A percentile compares a stretch with the other conserved stretches of the same genome.
Evolutionary conservation across 2,329 filamentous ascomycete species (phyloP).

Genomic region (Microcyclosporella mali): DNA sequence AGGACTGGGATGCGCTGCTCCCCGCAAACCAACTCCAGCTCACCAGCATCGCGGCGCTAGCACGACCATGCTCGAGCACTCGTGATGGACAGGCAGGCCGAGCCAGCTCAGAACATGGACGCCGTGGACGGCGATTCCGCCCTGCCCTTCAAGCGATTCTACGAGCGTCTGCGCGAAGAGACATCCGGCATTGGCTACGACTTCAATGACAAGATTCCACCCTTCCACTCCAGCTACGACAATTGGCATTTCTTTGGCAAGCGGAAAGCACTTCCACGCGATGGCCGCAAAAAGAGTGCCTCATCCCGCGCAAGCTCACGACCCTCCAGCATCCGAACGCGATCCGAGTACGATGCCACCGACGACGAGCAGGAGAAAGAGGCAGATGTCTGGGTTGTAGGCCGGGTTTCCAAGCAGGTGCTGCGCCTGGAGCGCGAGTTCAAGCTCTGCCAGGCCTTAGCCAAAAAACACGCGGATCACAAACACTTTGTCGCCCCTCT

Average conservation of each 20-base stretch:
- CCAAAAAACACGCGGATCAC: conserved; percentile 48
- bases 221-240: conserved; percentile 62
- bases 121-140: conserved; percentile 11
- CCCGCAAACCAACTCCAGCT: too few relatives aligned
- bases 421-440: conserved; percentile 82
- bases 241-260: conserved; percentile 62
- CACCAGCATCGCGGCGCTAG: too few relatives aligned
- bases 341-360: conserved; percentile 23
- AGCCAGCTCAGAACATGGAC: conserved; percentile 1
- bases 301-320: conserved; percentile 36
- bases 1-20: too few relatives aligned
- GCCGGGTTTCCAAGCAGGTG: conserved; percentile 74
- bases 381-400: conserved; percentile 55
- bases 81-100: too few relatives aligned
- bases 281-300: conserved; percentile 25
- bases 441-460: conserved; percentile 70
- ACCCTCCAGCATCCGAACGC: conserved; percentile 21
- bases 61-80: too few relatives aligned
- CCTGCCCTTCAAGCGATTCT: conserved; percentile 27
- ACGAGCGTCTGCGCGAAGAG: conserved; percentile 30
- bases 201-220: conserved; percentile 34
- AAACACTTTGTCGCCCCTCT: conserved; percentile 74
- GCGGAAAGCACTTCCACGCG: conserved; percentile 34
- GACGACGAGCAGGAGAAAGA: conserved; percentile 23
- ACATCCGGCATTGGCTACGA: conserved; percentile 27